These are phyloP conservation scores for Leccinum disarticulatum DNA, from an alignment of 768 basidiomycete species.

Conservation along the genomic window DNA sequence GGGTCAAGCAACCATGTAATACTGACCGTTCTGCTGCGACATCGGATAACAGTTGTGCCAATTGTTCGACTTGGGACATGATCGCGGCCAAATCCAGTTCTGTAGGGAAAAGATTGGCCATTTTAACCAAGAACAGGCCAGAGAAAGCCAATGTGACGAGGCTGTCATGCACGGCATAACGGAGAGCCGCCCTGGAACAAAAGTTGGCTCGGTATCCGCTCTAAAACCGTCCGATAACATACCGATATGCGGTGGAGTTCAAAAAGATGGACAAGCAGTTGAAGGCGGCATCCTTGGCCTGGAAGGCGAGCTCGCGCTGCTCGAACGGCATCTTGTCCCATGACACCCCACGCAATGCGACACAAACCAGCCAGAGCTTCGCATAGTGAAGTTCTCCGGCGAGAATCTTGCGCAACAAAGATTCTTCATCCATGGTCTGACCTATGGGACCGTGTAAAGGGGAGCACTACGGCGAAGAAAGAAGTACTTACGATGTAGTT, in stretches of 20 bases:
- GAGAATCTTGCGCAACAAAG: constrained; percentile 83
- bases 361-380: constrained; percentile 93
- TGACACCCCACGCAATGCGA: constrained; percentile 84
- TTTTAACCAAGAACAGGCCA: constrained; percentile 88
- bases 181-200: constrained; percentile 68
- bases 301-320: constrained; percentile 91
- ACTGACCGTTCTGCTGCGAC: constrained; percentile 86
- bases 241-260: constrained; percentile 79
- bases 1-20: neutral
- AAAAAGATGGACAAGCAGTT: constrained; percentile 84
- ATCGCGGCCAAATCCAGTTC: constrained; percentile 79
- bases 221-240: constrained; percentile 19
- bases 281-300: constrained; percentile 90
- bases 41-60: constrained; percentile 86
- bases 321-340: constrained; percentile 98
- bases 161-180: constrained; percentile 91
- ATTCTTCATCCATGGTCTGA: constrained; percentile 80
- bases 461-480: neutral
- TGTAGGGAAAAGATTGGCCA: constrained; percentile 89
- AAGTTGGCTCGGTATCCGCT: neutral
- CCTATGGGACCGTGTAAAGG: constrained; percentile 40
- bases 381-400: constrained; percentile 89
- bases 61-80: constrained; percentile 83
- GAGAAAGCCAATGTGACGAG: constrained; percentile 91
- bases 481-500: constrained; percentile 63